Base-by-base conservation (phyloP, 2,329 filamentous ascomycete genomes). In the Calonectria leucothoes region DNA sequence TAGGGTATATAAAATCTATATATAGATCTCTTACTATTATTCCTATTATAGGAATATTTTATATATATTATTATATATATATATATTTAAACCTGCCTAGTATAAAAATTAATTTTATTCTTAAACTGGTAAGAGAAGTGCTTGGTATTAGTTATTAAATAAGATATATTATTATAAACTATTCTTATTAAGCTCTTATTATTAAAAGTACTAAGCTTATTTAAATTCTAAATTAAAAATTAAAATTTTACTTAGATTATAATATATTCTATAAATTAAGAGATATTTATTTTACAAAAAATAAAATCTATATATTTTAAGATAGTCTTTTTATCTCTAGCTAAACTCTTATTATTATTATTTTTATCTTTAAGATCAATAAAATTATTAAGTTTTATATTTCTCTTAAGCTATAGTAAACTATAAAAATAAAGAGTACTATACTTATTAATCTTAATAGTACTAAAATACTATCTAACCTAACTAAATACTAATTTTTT, bases 101-200 rank as follows among this genome's bases (percentile, higher is more conserved):
- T 31, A 48, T n/a, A 48, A 57, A 72, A 72, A 29, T 48, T 25
- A 17, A 48, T 65, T 57, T 72, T 23, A 17, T 57, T 35, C 11
- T 72, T 37, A 42, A 72, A 72, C 29, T 61, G 6, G 59, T 37
- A n/a, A 61, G 51, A 39, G 37, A 71, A 66, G 33, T 63, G 29
- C 20, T 51, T 37, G 3, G 27, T 4, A 42, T 66, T 29, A 8
- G 7, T 17, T 33, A 66, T 61, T 23, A 61, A 2, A 23, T 61
- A 70, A 23, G 25, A 39, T 14, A 42, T 67, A 20, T 55, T 33
- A n/a, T 8, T 55, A 55, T 55, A 33, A n/a, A n/a, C n/a, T n/a
- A n/a, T n/a, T n/a, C n/a, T n/a, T n/a, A n/a, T n/a, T n/a, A n/a
- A n/a, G n/a, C 23, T 52, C 33, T 66, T 25, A 17, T 66, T 25